A percentile compares a stretch with the other conserved stretches of the same genome.
Conservation (phyloP, 306 rosid genomes). For the Castanopsis chinensis region DNA sequence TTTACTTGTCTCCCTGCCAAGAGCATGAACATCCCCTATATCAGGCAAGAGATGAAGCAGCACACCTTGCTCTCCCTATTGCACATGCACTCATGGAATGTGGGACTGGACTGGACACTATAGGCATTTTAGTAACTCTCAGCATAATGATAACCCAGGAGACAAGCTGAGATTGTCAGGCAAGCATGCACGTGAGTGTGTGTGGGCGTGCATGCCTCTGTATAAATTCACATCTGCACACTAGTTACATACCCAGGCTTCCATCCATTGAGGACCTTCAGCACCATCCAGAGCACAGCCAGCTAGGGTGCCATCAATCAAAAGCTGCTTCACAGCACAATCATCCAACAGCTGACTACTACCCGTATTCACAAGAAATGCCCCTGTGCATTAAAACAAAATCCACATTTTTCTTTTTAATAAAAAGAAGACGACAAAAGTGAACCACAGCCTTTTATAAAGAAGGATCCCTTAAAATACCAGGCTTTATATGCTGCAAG, state of each 20-base stretch:
- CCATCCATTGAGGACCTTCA: constrained; percentile 99
- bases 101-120: background rate
- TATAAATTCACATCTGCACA: constrained; percentile 7
- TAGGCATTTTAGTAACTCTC: background rate
- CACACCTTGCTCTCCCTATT: background rate
- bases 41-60: background rate
- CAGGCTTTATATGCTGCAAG: constrained; percentile 93
- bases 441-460: background rate
- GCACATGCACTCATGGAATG: background rate
- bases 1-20: background rate
- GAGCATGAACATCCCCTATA: too few species aligned
- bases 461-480: constrained; percentile 32
- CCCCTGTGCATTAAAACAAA: constrained; percentile 50
- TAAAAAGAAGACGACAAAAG: background rate
- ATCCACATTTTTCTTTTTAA: constrained; percentile 18
- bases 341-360: constrained; percentile 96
- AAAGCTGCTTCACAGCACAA: constrained; percentile 95
- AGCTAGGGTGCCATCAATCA: constrained; percentile 95
- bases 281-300: constrained; percentile 99
- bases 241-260: constrained; percentile 87
- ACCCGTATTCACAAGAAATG: constrained; percentile 93
- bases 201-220: background rate
- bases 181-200: background rate
- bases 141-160: background rate
- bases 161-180: background rate